A percentile compares a stretch with the other conserved stretches of the same genome.
Evolutionary conservation across 768 basidiomycete genomes (phyloP).

Genomic region (Saitozyma podzolica): DNA sequence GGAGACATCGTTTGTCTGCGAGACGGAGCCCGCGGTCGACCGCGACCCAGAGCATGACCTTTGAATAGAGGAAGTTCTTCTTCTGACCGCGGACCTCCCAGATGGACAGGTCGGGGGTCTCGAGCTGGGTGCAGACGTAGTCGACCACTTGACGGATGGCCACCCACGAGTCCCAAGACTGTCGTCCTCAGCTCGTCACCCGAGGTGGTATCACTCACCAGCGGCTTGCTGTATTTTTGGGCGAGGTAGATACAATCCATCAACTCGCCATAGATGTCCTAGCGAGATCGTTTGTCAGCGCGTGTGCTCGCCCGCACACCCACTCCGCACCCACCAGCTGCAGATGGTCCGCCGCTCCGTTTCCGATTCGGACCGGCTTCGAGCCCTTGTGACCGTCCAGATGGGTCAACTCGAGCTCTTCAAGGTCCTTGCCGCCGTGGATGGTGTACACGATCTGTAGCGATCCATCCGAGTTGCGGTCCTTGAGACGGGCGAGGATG

Average conservation of each 20-base stretch:
- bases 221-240: slow-evolving; percentile 67
- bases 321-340: slow-evolving; percentile 64
- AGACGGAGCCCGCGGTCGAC: slow-evolving; percentile 91
- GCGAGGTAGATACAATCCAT: slow-evolving; percentile 97
- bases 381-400: slow-evolving; percentile 64
- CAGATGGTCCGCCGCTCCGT: slow-evolving; percentile 91
- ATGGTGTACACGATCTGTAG: slow-evolving; percentile 90
- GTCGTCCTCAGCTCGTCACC: background rate
- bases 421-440: slow-evolving; percentile 73
- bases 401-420: slow-evolving; percentile 79
- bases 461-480: slow-evolving; percentile 81
- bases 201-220: slow-evolving; percentile 56
- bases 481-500: slow-evolving; percentile 75
- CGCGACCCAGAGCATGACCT: slow-evolving; percentile 96
- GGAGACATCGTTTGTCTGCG: slow-evolving; percentile 90
- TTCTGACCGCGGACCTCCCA: slow-evolving; percentile 80
- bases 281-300: slow-evolving; percentile 8
- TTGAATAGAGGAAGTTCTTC: slow-evolving; percentile 87
- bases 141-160: slow-evolving; percentile 54
- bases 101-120: slow-evolving; percentile 74
- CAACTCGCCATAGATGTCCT: slow-evolving; percentile 94
- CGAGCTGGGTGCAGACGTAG: slow-evolving; percentile 67
- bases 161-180: slow-evolving; percentile 53
- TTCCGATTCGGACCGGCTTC: slow-evolving; percentile 67
- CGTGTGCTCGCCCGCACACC: background rate